Percentiles rank a stretch among this genome's conserved stretches.
These are phyloP conservation scores for Alternaria tenuissima DNA, from an alignment of 2,329 filamentous ascomycete genomes.

Conservation along the genomic window DNA sequence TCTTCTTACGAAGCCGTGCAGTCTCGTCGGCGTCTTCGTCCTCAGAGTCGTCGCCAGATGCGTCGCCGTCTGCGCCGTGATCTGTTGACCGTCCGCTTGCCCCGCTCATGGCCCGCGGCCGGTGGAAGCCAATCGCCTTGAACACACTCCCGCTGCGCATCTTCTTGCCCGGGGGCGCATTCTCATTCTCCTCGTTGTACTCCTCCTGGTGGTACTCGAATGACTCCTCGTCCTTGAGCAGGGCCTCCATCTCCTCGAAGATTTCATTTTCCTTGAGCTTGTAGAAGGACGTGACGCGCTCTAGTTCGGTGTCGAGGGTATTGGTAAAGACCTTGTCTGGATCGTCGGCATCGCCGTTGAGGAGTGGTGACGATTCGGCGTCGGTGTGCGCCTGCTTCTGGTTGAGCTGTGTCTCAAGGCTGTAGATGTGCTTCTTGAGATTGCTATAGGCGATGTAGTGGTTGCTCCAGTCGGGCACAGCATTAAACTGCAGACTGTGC, in stretches of 20 bases:
- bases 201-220: slow-evolving; percentile 67
- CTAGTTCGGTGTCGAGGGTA: slow-evolving; percentile 85
- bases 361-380: slow-evolving; percentile 83
- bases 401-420: slow-evolving; percentile 85
- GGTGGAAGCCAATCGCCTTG: slow-evolving; percentile 57
- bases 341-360: slow-evolving; percentile 69
- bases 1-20: slow-evolving; percentile 53
- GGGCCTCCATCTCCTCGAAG: slow-evolving; percentile 76
- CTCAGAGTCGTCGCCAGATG: slow-evolving; percentile 60
- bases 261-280: slow-evolving; percentile 88
- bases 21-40: slow-evolving; percentile 67
- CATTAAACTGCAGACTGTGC: slow-evolving; percentile 99
- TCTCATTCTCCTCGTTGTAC: slow-evolving; percentile 47
- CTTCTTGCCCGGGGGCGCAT: slow-evolving; percentile 49
- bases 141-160: slow-evolving; percentile 62
- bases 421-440: slow-evolving; percentile 99
- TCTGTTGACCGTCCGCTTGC: slow-evolving; percentile 53
- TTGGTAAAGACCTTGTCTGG: slow-evolving; percentile 83
- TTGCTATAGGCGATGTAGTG: slow-evolving; percentile 99
- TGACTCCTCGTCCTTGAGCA: slow-evolving; percentile 76
- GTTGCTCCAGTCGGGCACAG: slow-evolving; percentile 98
- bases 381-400: slow-evolving; percentile 68
- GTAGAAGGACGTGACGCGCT: slow-evolving; percentile 94
- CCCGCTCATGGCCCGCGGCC: slow-evolving; percentile 55
- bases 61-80: slow-evolving; percentile 53